phyloP scores from a whole-genome alignment of 2,329 filamentous ascomycete genomes.

The Daldinia sp. region DNA sequence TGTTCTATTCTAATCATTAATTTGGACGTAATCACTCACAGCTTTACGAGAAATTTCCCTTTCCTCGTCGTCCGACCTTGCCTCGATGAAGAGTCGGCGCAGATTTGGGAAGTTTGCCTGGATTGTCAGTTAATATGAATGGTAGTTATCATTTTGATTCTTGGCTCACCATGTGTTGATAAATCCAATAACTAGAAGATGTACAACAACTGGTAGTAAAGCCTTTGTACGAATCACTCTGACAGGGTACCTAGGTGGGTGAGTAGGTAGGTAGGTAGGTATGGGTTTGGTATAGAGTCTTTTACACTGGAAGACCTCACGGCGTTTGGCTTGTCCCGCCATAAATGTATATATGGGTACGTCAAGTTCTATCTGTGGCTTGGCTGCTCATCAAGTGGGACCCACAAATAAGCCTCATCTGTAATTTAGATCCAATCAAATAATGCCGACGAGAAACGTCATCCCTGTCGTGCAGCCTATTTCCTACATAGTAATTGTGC shows the following conservation, averaged over 20 bases:
- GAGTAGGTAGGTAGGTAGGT: too few species aligned
- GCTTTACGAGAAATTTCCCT: slow-evolving; percentile 93
- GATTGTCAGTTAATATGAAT: neutral
- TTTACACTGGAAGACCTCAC: too few species aligned
- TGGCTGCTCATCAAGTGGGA: too few species aligned
- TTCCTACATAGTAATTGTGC: slow-evolving; percentile 11
- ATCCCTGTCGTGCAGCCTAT: slow-evolving; percentile 1
- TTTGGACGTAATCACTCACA: slow-evolving; percentile 59
- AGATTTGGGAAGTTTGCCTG: slow-evolving; percentile 89
- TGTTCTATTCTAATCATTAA: neutral
- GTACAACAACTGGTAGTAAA: too few species aligned
- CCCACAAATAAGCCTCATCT: neutral
- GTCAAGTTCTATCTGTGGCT: too few species aligned
- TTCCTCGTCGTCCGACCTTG: slow-evolving; percentile 91
- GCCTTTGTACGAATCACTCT: neutral
- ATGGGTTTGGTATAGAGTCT: too few species aligned
- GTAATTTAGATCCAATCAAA: neutral
- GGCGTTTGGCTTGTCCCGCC: too few species aligned
- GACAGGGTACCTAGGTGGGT: too few species aligned
- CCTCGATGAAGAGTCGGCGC: slow-evolving; percentile 94
- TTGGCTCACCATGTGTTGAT: slow-evolving; percentile 23
- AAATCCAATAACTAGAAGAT: neutral
- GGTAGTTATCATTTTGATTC: neutral
- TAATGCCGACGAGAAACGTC: slow-evolving; percentile 3
- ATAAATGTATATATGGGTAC: too few species aligned